Conservation (phyloP, 768 basidiomycete species). For the Suillus spraguei region DNA sequence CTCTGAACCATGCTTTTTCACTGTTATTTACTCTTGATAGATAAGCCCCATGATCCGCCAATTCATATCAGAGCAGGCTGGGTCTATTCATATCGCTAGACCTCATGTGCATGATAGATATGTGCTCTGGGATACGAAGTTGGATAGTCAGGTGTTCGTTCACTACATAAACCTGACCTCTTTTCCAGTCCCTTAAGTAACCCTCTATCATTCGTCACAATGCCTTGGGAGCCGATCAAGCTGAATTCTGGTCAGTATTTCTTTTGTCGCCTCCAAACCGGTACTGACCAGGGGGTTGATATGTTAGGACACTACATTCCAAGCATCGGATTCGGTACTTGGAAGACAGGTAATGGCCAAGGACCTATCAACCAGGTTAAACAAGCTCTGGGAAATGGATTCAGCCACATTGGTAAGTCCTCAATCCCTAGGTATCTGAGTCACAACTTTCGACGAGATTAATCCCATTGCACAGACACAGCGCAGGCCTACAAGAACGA, state of each 20-base stretch:
- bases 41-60: slow-evolving; percentile 1
- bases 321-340: slow-evolving; percentile 4
- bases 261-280: neutral
- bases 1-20: neutral
- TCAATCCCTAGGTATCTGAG: neutral
- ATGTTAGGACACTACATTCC: neutral
- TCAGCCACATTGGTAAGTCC: slow-evolving; percentile 58
- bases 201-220: neutral
- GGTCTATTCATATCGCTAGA: neutral
- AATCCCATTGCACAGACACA: slow-evolving; percentile 44
- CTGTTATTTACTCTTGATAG: neutral
- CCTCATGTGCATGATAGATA: neutral
- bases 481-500: slow-evolving; percentile 65
- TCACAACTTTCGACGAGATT: neutral
- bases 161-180: neutral
- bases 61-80: neutral
- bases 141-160: neutral
- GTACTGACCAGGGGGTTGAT: neutral
- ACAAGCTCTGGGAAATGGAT: slow-evolving; percentile 63
- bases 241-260: neutral
- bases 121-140: neutral
- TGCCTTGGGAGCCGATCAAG: slow-evolving; percentile 3
- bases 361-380: slow-evolving; percentile 54
- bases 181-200: neutral
- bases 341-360: slow-evolving; percentile 43